Conservation (phyloP, 2,329 filamentous ascomycete genomes). For the Amauroascus niger region DNA sequence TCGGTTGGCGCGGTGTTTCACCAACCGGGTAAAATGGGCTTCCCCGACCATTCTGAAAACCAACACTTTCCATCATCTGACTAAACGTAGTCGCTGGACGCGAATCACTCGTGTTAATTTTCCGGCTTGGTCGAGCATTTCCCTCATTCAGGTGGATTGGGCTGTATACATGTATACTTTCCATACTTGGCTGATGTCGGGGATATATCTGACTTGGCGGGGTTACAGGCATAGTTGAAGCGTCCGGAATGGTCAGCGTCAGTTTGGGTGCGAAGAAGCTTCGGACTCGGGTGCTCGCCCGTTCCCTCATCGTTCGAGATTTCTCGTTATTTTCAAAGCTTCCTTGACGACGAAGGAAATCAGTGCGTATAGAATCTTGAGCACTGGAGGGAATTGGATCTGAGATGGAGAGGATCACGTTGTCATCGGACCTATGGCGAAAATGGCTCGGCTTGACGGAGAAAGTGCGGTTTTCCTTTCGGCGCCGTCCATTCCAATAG, state of each 20-base stretch:
- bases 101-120: constrained; percentile 22
- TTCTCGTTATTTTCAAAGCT: constrained; percentile 21
- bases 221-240: constrained; percentile 23
- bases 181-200: constrained; percentile 30
- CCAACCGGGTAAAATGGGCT: constrained; percentile 26
- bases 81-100: constrained; percentile 31
- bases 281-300: constrained; percentile 30
- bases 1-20: constrained; percentile 16
- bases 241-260: constrained; percentile 14
- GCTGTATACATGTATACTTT: constrained; percentile 41
- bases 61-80: constrained; percentile 32
- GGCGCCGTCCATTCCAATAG: constrained; percentile 29
- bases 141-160: constrained; percentile 25
- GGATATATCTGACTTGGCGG: constrained; percentile 22
- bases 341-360: constrained; percentile 33
- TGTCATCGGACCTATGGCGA: constrained; percentile 27
- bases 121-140: constrained; percentile 22
- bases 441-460: constrained; percentile 16
- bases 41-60: constrained; percentile 25
- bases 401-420: constrained; percentile 32
- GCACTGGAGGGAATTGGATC: constrained; percentile 35
- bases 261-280: constrained; percentile 28
- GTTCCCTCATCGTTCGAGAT: constrained; percentile 25
- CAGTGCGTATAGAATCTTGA: constrained; percentile 35
- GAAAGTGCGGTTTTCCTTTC: constrained; percentile 1